Evolutionary conservation across 805 yeast species (phyloP), one percentile per base, ranked within the genome.

Genomic region (Saccharomycopsis fibuligera): DNA sequence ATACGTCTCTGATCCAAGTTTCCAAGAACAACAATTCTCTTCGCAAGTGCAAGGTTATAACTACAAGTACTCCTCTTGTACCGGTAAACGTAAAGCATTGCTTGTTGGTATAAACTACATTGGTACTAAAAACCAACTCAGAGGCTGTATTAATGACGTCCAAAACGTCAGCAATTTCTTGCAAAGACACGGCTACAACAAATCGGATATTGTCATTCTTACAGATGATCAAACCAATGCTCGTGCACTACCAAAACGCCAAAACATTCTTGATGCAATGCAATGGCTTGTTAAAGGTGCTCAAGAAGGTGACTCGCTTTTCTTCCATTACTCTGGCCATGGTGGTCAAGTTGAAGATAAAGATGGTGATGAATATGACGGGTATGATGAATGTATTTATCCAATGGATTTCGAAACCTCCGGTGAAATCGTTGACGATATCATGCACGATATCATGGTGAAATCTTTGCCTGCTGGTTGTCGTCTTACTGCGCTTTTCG

Each of bases 271-370:
- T 31, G 69, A 78, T 38, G 90, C 84, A 1, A 81, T 82, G 84
- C 76, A 73, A 51, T 83, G 90, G 90, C 72, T 83, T 12, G 86
- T 80, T n/a, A 62, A 66, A 12, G 81, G 70, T 47, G 87, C 88
- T 0, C 68, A 65, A 53, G 77, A 85, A 21, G 81, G 83, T 56
- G 90, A 83, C 62, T 73, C 84, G 5, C 62, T 83, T 44, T 78
- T 83, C 49, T 76, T 83, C 70, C 90, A 83, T 60, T 82, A 78
- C 60, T 79, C 86, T 1, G 87, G 90, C 22, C 90, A 83, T 57
- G 90, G 90, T 29, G 86, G 87, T 6, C 76, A 76, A 56, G 76
- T 77, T 24, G 66, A 67, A 44, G 88, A 83, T 61, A 56, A 62
- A 29, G 71, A 76, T 53, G 84, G 84, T 35, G 84, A 79, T 54